phyloP scores from a whole-genome alignment of 2,329 filamentous ascomycete species.

The Penicillium sp. region DNA sequence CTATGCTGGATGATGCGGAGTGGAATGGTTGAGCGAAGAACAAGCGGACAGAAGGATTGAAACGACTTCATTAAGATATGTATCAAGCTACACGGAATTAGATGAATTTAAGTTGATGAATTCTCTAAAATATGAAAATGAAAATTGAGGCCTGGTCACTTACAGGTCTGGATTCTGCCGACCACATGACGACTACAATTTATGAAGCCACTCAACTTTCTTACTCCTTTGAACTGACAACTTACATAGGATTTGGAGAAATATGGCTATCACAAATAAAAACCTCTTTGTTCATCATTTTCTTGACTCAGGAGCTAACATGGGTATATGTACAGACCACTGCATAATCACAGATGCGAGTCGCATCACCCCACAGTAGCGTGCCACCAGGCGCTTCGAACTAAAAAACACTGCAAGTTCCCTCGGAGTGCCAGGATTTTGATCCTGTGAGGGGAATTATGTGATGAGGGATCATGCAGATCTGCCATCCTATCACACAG shows the following conservation, averaged over 20 bases:
- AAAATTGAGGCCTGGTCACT: not conserved
- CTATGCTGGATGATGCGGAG: constrained; percentile 1
- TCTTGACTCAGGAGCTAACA: not conserved
- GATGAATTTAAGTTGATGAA: not conserved
- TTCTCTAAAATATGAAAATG: not conserved
- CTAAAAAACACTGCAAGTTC: constrained; percentile 4
- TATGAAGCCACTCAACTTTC: not conserved
- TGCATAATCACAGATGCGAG: constrained; percentile 5
- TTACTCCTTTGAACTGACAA: not conserved
- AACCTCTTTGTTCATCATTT: not conserved
- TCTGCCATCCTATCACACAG: constrained; percentile 31
- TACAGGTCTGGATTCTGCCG: not conserved
- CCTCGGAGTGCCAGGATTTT: constrained; percentile 2
- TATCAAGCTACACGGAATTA: not conserved
- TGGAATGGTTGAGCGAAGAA: constrained; percentile 1
- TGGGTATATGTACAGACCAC: not conserved
- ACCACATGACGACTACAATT: constrained; percentile 15
- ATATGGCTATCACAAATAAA: not conserved
- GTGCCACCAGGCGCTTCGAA: constrained; percentile 10
- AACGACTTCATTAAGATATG: constrained; percentile 2
- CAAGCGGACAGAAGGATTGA: not conserved
- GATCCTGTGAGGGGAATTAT: constrained; percentile 7
- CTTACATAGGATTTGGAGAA: not conserved
- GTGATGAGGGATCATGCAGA: constrained; percentile 26
- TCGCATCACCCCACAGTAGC: constrained; percentile 13